Evolutionary conservation across 345 rosid genomes (phyloP).

Genomic region (Hibiscus syriacus): DNA sequence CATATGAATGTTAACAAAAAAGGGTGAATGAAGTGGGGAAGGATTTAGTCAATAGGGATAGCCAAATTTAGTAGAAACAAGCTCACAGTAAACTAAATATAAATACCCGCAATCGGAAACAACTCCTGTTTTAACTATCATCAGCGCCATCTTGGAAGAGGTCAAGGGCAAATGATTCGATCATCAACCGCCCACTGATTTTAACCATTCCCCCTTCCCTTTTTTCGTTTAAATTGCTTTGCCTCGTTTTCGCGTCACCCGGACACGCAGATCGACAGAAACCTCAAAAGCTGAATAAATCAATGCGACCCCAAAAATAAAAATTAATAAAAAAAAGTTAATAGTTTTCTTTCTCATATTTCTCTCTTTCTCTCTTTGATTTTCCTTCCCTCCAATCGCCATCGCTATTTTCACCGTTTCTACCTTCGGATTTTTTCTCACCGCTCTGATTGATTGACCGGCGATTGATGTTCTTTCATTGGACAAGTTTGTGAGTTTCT

Average conservation of each 20-base stretch:
- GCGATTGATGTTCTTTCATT: neutral
- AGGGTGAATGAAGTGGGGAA: neutral
- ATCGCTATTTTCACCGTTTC: neutral
- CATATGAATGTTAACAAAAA: neutral
- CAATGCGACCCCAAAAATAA: neutral
- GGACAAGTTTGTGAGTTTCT: neutral
- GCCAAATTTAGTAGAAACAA: neutral
- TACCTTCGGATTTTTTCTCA: slow-evolving; percentile 1
- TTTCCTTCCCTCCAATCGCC: slow-evolving; percentile 33
- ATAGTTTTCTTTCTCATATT: neutral
- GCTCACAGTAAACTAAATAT: neutral
- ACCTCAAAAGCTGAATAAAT: slow-evolving; percentile 1
- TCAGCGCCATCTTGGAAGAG: neutral
- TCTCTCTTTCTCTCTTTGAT: neutral
- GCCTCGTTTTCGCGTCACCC: slow-evolving; percentile 4
- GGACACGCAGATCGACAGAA: slow-evolving; percentile 10
- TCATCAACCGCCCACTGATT: neutral
- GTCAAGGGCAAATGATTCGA: neutral
- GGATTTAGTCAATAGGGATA: neutral
- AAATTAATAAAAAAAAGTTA: neutral
- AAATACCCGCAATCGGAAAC: neutral
- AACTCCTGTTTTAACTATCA: neutral
- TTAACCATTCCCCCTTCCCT: neutral
- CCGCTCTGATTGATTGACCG: neutral
- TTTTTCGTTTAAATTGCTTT: neutral